phyloP scores from a whole-genome alignment of 371 early-diverging fungal species.

The Mycotypha africana region DNA sequence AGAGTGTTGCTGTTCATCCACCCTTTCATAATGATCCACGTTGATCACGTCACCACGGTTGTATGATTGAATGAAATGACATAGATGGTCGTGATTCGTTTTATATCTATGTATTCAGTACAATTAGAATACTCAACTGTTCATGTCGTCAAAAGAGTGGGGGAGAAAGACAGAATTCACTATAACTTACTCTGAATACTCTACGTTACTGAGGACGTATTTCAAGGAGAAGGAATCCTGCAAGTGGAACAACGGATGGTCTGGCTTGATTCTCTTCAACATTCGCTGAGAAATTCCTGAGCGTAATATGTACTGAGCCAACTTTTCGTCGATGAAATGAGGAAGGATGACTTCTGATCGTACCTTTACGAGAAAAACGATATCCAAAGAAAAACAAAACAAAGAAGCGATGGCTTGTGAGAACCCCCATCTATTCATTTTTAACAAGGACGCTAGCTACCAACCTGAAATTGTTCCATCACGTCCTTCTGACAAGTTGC shows the following conservation, averaged over 20 bases:
- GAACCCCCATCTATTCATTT: too few species aligned
- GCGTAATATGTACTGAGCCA: constrained; percentile 22
- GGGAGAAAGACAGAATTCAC: too few species aligned
- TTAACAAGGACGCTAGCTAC: too few species aligned
- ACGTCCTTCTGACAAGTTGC: constrained; percentile 5
- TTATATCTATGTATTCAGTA: not conserved
- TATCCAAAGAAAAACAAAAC: too few species aligned
- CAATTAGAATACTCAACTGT: not conserved
- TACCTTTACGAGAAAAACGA: too few species aligned
- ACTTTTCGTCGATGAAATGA: constrained; percentile 16
- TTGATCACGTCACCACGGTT: too few species aligned
- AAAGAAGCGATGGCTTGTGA: too few species aligned
- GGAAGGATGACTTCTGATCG: constrained; percentile 16
- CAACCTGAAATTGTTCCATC: not conserved
- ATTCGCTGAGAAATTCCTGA: constrained; percentile 27
- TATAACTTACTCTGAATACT: constrained; percentile 12
- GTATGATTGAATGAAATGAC: not conserved
- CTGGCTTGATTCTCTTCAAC: constrained; percentile 16
- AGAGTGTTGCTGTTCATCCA: too few species aligned
- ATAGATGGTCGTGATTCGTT: not conserved
- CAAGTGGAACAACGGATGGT: constrained; percentile 24
- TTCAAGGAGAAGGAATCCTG: not conserved
- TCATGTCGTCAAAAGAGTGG: too few species aligned
- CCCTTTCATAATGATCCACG: too few species aligned
- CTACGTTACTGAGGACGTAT: not conserved